Base-by-base conservation (phyloP, 306 rosid genomes). In the Lupinus albus region DNA sequence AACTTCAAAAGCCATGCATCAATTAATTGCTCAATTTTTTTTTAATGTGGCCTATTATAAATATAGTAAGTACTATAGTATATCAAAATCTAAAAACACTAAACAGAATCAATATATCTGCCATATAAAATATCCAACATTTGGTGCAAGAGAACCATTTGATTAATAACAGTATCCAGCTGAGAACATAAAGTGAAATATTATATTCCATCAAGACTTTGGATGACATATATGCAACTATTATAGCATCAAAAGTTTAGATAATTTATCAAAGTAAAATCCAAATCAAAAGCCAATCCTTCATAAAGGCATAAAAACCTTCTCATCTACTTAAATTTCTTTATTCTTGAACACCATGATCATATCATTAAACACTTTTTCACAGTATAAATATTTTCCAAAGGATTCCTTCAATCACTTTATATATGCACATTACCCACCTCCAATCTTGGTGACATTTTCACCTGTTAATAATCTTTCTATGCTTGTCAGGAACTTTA, bases 391-490 rank as follows among this genome's bases (percentile, higher is more conserved):
- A 81, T 68, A 78, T 71, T 84, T 73, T 70, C 36, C 61, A 81
- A 76, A 41, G 64, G 82, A 84, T 82, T 85, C 84, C 79, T 72
- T 53, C 79, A 61, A 45, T 76, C 70, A 76, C 85, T 76, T 85
- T 77, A 79, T 25, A 25, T 25, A 25, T 32, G 61, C 75, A 53
- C 67, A 69, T 36, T 56, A 73, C 0, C 0, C 36, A 52, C 58
- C 53, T 74, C 60, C 54, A 58, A 85, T 64, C 64, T 57, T 13
- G 76, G 74, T 62, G 79, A 51, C 47, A 47, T 58, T 20, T 45
- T 61, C 72, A 72, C 65, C 71, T 58, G 55, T 33, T 49, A 77
- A 80, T 73, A 75, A 82, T 76, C 74, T 78, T 84, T 80, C 79
- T 78, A 72, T 60, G 62, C 32, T 47, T 61, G 81, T 82, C 79